Evolutionary conservation across 2,329 filamentous ascomycete species (phyloP).

Genomic region (Tolypocladium nubicola): DNA sequence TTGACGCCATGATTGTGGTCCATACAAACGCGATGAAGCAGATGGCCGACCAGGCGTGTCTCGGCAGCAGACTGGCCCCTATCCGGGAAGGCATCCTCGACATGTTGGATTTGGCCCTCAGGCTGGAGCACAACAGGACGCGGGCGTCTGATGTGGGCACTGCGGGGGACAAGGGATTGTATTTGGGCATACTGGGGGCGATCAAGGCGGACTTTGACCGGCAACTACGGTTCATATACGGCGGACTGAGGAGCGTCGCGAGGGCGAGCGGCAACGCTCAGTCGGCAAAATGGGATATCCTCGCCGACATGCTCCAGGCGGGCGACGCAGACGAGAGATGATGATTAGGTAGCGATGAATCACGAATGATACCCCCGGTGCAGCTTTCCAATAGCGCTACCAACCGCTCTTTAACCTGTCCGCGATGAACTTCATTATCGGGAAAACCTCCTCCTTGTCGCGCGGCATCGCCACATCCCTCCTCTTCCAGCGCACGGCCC

Average conservation of each 20-base stretch:
- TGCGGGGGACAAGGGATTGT: constrained; percentile 24
- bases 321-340: constrained; percentile 14
- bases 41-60: constrained; percentile 57
- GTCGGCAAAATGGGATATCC: constrained; percentile 60
- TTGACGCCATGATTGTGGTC: constrained; percentile 69
- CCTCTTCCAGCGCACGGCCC: constrained; percentile 59
- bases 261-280: constrained; percentile 56
- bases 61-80: constrained; percentile 56
- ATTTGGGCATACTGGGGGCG: constrained; percentile 40
- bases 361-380: constrained; percentile 12
- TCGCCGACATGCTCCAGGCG: constrained; percentile 70
- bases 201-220: constrained; percentile 55
- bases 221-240: constrained; percentile 58
- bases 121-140: constrained; percentile 51
- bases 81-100: constrained; percentile 66
- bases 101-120: constrained; percentile 63
- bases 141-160: constrained; percentile 13
- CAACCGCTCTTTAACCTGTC: constrained; percentile 39
- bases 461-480: constrained; percentile 73
- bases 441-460: constrained; percentile 74
- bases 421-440: constrained; percentile 77
- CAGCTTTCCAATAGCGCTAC: neutral
- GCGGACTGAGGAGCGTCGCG: constrained; percentile 64
- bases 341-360: constrained; percentile 7
- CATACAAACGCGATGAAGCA: constrained; percentile 55